A percentile compares a stretch with the other conserved stretches of the same genome.
Conservation (phyloP, 495 filamentous ascomycete species). For the Bacidia rubella region DNA sequence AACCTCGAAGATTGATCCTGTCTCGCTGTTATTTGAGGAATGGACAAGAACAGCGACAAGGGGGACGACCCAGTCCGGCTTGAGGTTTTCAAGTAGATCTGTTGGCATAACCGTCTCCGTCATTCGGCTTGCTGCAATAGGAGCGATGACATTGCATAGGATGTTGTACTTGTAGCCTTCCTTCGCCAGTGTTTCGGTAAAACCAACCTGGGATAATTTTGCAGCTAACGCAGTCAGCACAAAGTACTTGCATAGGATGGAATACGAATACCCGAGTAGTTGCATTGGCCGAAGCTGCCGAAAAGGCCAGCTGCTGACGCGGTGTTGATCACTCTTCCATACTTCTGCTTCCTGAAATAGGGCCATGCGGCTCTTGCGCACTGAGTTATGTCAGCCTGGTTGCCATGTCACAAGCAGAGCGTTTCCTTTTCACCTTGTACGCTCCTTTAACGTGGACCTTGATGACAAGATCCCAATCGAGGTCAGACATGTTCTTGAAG, state of each 20-base stretch:
- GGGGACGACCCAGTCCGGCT: slow-evolving; percentile 93
- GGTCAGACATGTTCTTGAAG: slow-evolving; percentile 98
- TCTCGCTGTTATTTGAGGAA: slow-evolving; percentile 74
- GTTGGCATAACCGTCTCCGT: slow-evolving; percentile 96
- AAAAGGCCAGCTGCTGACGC: slow-evolving; percentile 91
- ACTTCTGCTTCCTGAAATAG: slow-evolving; percentile 97
- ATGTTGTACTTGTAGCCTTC: slow-evolving; percentile 99
- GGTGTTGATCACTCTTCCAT: slow-evolving; percentile 90
- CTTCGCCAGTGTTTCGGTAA: slow-evolving; percentile 96
- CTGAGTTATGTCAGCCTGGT: slow-evolving; percentile 23
- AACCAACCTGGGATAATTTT: slow-evolving; percentile 91
- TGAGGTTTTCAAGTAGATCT: slow-evolving; percentile 74
- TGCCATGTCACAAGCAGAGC: not conserved
- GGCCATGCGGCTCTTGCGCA: slow-evolving; percentile 95
- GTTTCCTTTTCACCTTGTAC: slow-evolving; percentile 58
- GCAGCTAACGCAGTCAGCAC: slow-evolving; percentile 43
- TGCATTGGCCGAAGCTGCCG: slow-evolving; percentile 89
- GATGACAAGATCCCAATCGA: slow-evolving; percentile 92
- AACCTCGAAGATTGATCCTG: slow-evolving; percentile 81
- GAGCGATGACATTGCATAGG: slow-evolving; percentile 86
- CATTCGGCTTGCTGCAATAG: slow-evolving; percentile 93
- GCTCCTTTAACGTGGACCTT: slow-evolving; percentile 88
- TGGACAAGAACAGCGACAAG: slow-evolving; percentile 83
- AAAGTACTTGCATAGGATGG: not conserved
- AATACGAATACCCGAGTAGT: slow-evolving; percentile 63